phyloP scores from a whole-genome alignment of 768 basidiomycete genomes.

The Suillus fuscotomentosus region DNA sequence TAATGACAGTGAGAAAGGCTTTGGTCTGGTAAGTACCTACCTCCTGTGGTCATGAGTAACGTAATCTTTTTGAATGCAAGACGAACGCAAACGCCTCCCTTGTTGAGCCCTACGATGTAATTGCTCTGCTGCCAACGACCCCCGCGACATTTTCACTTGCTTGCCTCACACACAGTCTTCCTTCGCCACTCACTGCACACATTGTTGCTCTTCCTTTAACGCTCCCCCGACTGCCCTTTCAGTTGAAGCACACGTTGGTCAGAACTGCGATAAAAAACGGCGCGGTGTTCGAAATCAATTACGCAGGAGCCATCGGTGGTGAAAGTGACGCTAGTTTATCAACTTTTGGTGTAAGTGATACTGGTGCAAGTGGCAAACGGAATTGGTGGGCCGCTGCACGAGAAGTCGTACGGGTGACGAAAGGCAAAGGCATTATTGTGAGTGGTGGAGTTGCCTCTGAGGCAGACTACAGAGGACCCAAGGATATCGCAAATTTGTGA shows the following conservation, averaged over 20 bases:
- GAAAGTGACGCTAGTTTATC: constrained; percentile 48
- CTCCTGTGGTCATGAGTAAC: background rate
- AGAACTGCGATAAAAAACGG: constrained; percentile 81
- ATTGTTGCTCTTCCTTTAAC: constrained; percentile 80
- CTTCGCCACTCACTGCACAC: constrained; percentile 75
- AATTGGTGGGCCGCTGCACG: constrained; percentile 85
- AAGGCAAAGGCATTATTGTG: constrained; percentile 73
- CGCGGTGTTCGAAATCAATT: constrained; percentile 78
- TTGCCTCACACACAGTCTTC: constrained; percentile 75
- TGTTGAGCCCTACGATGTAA: constrained; percentile 69
- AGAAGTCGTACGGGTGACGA: constrained; percentile 77
- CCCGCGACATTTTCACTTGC: constrained; percentile 71
- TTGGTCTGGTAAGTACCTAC: constrained; percentile 61
- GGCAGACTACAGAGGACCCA: constrained; percentile 66
- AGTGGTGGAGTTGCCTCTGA: constrained; percentile 65
- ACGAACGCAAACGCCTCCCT: constrained; percentile 65
- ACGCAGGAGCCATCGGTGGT: constrained; percentile 70
- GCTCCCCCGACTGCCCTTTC: constrained; percentile 72
- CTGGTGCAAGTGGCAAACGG: constrained; percentile 55
- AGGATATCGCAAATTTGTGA: constrained; percentile 77
- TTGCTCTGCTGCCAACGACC: constrained; percentile 75
- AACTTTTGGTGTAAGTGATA: constrained; percentile 50
- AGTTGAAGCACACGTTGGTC: constrained; percentile 81
- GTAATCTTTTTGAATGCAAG: constrained; percentile 35
- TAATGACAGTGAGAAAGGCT: constrained; percentile 84